Evolutionary conservation across 441 rosid genomes (phyloP).

Genomic region (Geranium incanum): DNA sequence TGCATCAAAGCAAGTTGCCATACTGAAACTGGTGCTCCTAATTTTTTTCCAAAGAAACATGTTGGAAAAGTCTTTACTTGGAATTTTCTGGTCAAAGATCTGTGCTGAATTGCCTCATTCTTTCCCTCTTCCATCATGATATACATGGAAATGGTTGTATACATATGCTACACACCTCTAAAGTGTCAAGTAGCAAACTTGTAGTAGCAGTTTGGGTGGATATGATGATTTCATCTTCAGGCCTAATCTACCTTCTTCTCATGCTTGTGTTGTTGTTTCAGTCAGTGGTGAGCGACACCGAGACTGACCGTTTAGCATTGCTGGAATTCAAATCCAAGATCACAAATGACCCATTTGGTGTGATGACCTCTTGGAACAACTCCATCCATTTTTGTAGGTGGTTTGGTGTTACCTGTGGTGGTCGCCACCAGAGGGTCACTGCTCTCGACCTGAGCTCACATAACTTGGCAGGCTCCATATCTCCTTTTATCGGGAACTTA

Average conservation of each 20-base stretch:
- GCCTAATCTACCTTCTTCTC: neutral
- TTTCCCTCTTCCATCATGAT: too few relatives aligned
- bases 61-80: too few relatives aligned
- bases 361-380: conserved; percentile 12
- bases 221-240: neutral
- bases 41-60: too few relatives aligned
- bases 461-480: conserved; percentile 12
- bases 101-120: too few relatives aligned
- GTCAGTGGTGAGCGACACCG: neutral
- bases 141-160: too few relatives aligned
- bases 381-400: conserved; percentile 19
- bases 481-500: conserved; percentile 21
- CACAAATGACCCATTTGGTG: neutral
- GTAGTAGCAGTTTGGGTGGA: too few relatives aligned
- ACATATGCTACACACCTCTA: too few relatives aligned
- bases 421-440: conserved; percentile 12
- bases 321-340: conserved; percentile 7
- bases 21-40: too few relatives aligned
- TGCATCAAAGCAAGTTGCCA: too few relatives aligned
- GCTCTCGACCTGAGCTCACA: conserved; percentile 3
- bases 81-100: too few relatives aligned
- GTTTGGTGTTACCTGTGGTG: conserved; percentile 12
- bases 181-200: too few relatives aligned
- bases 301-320: neutral
- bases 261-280: too few relatives aligned